Base-by-base conservation (phyloP, 139 green algal genomes). In the Zygnema cylindricum region DNA sequence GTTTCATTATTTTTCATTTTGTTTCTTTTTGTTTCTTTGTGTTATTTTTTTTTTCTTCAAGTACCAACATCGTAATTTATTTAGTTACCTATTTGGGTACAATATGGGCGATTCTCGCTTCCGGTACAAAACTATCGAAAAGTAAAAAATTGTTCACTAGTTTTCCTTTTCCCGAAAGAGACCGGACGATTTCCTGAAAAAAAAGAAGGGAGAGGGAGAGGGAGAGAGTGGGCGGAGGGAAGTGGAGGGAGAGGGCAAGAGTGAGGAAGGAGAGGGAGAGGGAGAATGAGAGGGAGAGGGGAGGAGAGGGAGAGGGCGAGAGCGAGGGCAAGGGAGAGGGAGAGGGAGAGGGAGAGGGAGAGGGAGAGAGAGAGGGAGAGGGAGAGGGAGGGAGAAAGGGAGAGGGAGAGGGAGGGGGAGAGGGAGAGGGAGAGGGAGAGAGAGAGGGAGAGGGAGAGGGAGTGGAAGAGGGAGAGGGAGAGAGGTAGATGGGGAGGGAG, bases 131-230 rank as follows among this genome's bases (percentile, higher is more conserved):
- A 3, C 39, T 43, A 55, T 91, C 86, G 81, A 89, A 98, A 30
- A 95, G 95, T 71, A 98, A 96, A 16, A 97, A 91, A 88, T 98
- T 98, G 43, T 95, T 92, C 39, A 98, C 81, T 25, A 96, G 96
- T 36, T 93, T 90, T 0, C 92, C 93, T 39, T 95, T 95, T 1
- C 84, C 35, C 22, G 95, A 96, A 3, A 98, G 87, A 23, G 92
- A 93, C n/a, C 95, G 95, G n/a, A 98, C 89, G 23, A 97, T 84
- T 76, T 98, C 95, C 82, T 88, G 82, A 39, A 33, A 25, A 1
- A 86, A 2, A 76, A 76, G 78, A 23, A 39, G 43, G 57, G 43
- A 85, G 73, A 85, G 73, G 77, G 2, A 54, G 73, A 76, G 0
- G 7, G 7, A 16, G 16, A 63, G 49, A 63, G 7, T 63, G n/a